Conservation (phyloP, 73 alveolate species). For the Paramecium sonneborni region DNA sequence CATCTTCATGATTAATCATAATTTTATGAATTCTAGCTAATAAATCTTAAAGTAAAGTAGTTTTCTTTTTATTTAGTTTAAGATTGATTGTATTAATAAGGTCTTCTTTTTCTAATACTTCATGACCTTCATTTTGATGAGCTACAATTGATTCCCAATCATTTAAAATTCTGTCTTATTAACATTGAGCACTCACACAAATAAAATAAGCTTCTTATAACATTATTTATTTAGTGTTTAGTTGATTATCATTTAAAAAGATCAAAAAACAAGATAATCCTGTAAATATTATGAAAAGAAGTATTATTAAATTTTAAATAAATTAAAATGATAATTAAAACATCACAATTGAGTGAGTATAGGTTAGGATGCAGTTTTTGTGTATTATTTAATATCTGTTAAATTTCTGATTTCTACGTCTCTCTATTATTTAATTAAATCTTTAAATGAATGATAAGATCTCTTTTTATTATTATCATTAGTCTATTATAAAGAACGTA, state of each 20-base stretch:
- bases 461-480: background rate
- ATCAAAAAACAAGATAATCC: background rate
- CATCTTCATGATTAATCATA: background rate
- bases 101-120: background rate
- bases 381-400: background rate
- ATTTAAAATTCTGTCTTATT: background rate
- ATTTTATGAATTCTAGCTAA: background rate
- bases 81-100: background rate
- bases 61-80: background rate
- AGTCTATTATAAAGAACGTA: background rate
- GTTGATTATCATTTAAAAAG: background rate
- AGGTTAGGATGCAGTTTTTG: background rate
- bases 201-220: background rate
- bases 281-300: background rate
- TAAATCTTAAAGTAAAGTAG: background rate
- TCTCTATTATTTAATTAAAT: background rate
- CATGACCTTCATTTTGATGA: slow-evolving; percentile 14
- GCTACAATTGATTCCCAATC: slow-evolving; percentile 3
- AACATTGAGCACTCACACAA: background rate
- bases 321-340: background rate
- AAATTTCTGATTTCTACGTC: background rate
- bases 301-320: background rate
- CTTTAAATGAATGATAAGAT: background rate
- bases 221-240: background rate
- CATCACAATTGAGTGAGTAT: background rate